Percentiles rank a stretch among this genome's conserved stretches.
Evolutionary conservation across 202 grass and related monocot genomes (phyloP).

Genomic region (Bolboschoenoplectus hybrid): DNA sequence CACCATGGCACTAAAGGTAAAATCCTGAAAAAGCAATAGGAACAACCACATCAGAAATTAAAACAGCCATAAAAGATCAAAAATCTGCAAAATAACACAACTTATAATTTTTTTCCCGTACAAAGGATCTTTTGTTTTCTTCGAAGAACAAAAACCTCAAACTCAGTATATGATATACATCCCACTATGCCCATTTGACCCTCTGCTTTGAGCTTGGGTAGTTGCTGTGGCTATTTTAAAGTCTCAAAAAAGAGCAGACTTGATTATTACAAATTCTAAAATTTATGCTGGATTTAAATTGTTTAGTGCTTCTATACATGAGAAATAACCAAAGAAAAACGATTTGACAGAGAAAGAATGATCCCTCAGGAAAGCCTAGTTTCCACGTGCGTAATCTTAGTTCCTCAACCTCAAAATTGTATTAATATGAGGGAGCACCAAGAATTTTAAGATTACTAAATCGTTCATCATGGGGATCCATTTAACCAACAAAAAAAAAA

Average conservation of each 20-base stretch:
- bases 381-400: conserved; percentile 54
- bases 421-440: conserved; percentile 63
- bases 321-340: conserved; percentile 21
- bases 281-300: background rate
- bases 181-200: background rate
- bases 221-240: background rate
- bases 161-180: background rate
- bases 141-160: background rate
- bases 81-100: background rate
- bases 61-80: background rate
- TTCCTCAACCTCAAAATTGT: conserved; percentile 61
- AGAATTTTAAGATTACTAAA: conserved; percentile 83
- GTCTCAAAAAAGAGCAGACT: background rate
- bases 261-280: background rate
- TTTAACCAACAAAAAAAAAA: background rate
- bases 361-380: conserved; percentile 73
- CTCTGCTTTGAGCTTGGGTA: background rate
- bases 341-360: conserved; percentile 15
- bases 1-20: background rate
- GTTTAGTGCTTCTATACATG: background rate
- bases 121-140: background rate
- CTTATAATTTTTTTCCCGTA: background rate
- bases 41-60: conserved; percentile 9
- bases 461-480: conserved; percentile 60
- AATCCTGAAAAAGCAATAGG: conserved; percentile 17